Conservation (phyloP, 371 early-diverging fungal genomes). For the Lichtheimia ramosa region DNA sequence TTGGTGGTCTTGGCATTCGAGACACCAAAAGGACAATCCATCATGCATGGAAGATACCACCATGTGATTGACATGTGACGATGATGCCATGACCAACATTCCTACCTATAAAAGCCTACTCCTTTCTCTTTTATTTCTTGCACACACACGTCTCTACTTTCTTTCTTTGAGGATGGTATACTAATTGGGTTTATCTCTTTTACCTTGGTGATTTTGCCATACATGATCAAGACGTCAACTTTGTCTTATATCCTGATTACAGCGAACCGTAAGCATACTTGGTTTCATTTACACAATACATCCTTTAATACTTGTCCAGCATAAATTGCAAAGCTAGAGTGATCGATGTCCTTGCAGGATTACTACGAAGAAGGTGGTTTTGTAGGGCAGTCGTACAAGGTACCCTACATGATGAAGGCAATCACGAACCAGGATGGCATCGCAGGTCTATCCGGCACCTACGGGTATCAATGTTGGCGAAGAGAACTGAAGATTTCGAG, state of each 20-base stretch:
- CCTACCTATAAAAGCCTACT: no score
- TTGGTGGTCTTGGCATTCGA: background rate
- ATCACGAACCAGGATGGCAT: constrained; percentile 5
- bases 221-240: background rate
- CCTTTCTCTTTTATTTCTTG: no score
- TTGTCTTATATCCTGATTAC: background rate
- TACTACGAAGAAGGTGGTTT: constrained; percentile 8
- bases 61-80: no score
- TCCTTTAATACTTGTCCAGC: background rate
- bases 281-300: no score
- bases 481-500: background rate
- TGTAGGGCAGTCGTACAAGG: constrained; percentile 6
- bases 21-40: background rate
- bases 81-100: no score
- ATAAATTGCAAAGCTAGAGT: constrained; percentile 10
- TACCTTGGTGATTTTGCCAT: background rate
- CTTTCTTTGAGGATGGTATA: background rate
- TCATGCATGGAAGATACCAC: no score
- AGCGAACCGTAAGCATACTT: no score
- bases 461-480: constrained; percentile 2
- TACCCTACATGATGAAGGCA: background rate
- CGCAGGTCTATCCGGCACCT: background rate
- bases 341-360: background rate
- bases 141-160: no score
- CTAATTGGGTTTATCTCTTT: background rate